phyloP scores from a whole-genome alignment of 1,139 yeast genomes.

The Kurtzmaniella quercitrusa region DNA sequence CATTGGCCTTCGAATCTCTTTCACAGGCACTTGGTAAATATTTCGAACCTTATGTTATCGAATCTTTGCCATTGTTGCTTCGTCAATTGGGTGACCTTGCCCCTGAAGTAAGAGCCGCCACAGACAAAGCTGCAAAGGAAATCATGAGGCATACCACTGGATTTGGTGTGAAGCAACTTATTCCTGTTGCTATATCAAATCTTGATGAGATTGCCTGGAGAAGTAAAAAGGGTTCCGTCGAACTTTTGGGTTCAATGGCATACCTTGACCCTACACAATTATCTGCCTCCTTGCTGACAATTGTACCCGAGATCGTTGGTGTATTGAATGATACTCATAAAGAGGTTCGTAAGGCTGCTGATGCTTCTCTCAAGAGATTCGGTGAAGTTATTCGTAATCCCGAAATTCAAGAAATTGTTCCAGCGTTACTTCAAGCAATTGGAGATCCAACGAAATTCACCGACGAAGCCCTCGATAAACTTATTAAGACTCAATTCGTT shows the following conservation, averaged over 20 bases:
- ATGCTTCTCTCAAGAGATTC: slow-evolving; percentile 78
- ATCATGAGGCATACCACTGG: slow-evolving; percentile 92
- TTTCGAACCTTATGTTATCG: slow-evolving; percentile 93
- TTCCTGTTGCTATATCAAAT: slow-evolving; percentile 84
- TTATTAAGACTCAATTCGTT: slow-evolving; percentile 87
- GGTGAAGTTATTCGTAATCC: slow-evolving; percentile 98
- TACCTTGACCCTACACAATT: slow-evolving; percentile 92
- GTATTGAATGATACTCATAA: slow-evolving; percentile 93
- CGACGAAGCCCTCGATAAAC: slow-evolving; percentile 79
- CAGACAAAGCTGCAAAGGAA: slow-evolving; percentile 73
- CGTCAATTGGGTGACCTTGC: slow-evolving; percentile 79
- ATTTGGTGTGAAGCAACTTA: slow-evolving; percentile 84
- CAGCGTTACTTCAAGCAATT: slow-evolving; percentile 85
- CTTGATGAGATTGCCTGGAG: slow-evolving; percentile 94
- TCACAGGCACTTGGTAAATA: slow-evolving; percentile 69
- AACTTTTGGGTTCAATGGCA: slow-evolving; percentile 95
- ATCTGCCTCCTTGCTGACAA: slow-evolving; percentile 80
- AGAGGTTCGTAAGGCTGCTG: slow-evolving; percentile 95
- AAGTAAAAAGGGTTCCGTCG: slow-evolving; percentile 95
- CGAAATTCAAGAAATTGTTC: slow-evolving; percentile 88
- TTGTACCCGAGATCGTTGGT: slow-evolving; percentile 94
- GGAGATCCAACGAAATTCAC: slow-evolving; percentile 93
- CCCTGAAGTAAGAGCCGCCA: slow-evolving; percentile 84
- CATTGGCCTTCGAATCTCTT: slow-evolving; percentile 79
- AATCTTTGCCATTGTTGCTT: slow-evolving; percentile 75